Evolutionary conservation across 2,329 filamentous ascomycete genomes (phyloP).

Genomic region (Aspergillus ochraceus): DNA sequence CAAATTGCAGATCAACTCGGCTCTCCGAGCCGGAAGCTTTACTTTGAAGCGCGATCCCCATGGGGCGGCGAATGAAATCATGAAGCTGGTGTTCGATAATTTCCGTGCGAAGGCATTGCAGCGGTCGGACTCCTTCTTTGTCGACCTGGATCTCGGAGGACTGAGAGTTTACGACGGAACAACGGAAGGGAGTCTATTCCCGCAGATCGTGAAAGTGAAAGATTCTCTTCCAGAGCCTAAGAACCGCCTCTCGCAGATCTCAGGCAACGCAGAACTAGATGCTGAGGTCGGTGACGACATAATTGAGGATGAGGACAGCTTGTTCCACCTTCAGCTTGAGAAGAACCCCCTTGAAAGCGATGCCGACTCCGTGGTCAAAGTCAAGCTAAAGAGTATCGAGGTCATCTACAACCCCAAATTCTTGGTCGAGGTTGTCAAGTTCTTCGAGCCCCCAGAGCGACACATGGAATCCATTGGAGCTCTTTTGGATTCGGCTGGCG

Average conservation of each 20-base stretch:
- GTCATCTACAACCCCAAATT: conserved; percentile 97
- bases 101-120: conserved; percentile 90
- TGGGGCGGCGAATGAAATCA: conserved; percentile 73
- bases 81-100: conserved; percentile 90
- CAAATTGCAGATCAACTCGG: conserved; percentile 89
- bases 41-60: conserved; percentile 85
- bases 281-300: conserved; percentile 42
- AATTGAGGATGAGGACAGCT: conserved; percentile 64
- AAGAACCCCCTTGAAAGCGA: conserved; percentile 92
- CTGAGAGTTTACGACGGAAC: conserved; percentile 95
- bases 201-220: conserved; percentile 95
- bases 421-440: conserved; percentile 84
- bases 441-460: conserved; percentile 92
- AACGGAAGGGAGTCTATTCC: conserved; percentile 84
- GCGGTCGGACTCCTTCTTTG: conserved; percentile 84
- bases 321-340: conserved; percentile 91
- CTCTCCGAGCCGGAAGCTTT: conserved; percentile 93
- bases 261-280: conserved; percentile 39
- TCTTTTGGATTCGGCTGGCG: conserved; percentile 91
- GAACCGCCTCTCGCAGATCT: conserved; percentile 31
- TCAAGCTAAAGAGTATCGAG: conserved; percentile 92
- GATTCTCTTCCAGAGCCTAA: conserved; percentile 66
- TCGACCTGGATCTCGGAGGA: conserved; percentile 86
- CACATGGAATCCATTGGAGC: conserved; percentile 99
- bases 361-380: conserved; percentile 84